Base-by-base conservation (phyloP, 2,329 filamentous ascomycete genomes). In the Sporothrix protearum region DNA sequence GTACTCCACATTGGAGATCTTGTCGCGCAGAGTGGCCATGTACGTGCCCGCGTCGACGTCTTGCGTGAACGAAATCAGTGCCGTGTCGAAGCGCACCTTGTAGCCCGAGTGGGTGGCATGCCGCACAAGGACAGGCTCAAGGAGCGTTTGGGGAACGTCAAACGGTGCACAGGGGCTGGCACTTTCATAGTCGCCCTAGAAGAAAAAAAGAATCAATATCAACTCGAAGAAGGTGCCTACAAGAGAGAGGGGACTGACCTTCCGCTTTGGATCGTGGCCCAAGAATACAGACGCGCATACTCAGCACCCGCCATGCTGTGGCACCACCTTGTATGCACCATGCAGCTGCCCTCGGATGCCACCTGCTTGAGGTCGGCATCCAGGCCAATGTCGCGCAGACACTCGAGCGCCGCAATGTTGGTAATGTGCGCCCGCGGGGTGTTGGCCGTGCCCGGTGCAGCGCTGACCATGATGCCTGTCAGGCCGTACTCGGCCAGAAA, bases 351-450 rank as follows among this genome's bases (percentile, higher is more conserved):
- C 1, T 78, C 77, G 0, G 80, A 80, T 0, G 81, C 80, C 8
- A 82, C 77, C 47, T 77, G 74, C 2, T 79, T 69, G 25, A 80
- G 80, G 25, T 83, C 82, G 39, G 78, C 68, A 36, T 87, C 84
- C 2, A 87, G 77, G 0, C 82, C 84, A 70, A 87, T 83, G 73
- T 87, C 85, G 8, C 85, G 81, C 1, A 87, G 78, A 75, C 84
- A 86, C 74, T 87, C 88, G 19, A 67, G 64, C 45, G 64, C 64
- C 2, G 64, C 86, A 77, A 85, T 85, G 76, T 89, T 90, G 57
- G 85, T 88, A 71, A 89, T 87, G 76, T 89, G 87, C 0, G 87
- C 87, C 33, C 88, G 80, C 0, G 88, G 88, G 1, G 86, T 88
- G 71, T 85, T 80, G 1, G 87, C 85, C 0, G 84, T 87, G 3